Conservation (phyloP, 1,139 yeast genomes). For the Sugiyamaella japonica region DNA sequence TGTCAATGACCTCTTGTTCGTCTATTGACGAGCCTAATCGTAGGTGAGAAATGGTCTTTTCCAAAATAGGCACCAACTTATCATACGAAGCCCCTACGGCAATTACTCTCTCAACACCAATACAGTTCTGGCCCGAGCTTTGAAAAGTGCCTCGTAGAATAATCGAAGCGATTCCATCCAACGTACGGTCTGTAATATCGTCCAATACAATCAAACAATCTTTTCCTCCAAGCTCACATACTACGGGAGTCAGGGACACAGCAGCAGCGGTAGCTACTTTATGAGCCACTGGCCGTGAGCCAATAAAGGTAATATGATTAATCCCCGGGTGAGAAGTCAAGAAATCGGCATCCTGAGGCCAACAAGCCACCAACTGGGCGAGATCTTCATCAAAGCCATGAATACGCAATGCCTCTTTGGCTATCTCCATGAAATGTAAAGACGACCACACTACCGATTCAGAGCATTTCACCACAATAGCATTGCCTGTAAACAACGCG, state of each 20-base stretch:
- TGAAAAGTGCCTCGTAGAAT: constrained; percentile 94
- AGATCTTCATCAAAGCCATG: constrained; percentile 77
- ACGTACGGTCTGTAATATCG: constrained; percentile 41
- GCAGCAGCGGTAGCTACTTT: constrained; percentile 82
- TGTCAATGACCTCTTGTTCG: constrained; percentile 76
- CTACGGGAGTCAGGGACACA: constrained; percentile 82
- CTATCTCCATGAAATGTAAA: constrained; percentile 67
- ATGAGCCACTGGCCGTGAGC: constrained; percentile 92
- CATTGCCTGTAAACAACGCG: constrained; percentile 85
- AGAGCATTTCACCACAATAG: constrained; percentile 86
- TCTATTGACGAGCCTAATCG: constrained; percentile 91
- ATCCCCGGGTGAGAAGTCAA: constrained; percentile 81
- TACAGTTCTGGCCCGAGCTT: constrained; percentile 96
- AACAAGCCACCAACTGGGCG: constrained; percentile 74
- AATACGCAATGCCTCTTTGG: constrained; percentile 65
- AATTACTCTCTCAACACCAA: constrained; percentile 92
- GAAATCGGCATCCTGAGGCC: constrained; percentile 83
- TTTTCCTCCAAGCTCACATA: constrained; percentile 93
- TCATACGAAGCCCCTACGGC: constrained; percentile 70
- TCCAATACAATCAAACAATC: constrained; percentile 87
- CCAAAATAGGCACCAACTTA: constrained; percentile 55
- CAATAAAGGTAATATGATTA: constrained; percentile 89
- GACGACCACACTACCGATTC: constrained; percentile 97
- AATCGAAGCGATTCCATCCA: constrained; percentile 68
- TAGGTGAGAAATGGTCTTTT: constrained; percentile 57